phyloP scores from a whole-genome alignment of 1,284 basidiomycete genomes.

The Wolfiporia cocos region DNA sequence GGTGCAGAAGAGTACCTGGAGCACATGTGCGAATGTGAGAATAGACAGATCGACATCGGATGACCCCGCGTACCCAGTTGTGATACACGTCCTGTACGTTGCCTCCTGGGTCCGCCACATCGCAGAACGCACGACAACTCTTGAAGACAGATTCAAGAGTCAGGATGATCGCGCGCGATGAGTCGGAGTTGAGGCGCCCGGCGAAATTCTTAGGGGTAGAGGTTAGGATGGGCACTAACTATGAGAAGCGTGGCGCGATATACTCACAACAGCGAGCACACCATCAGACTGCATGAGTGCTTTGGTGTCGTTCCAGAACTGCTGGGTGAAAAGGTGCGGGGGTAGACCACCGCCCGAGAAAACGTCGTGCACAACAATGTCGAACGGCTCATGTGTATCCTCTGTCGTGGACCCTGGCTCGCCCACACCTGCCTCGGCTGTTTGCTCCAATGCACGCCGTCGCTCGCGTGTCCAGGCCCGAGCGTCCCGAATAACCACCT shows the following conservation, averaged over 20 bases:
- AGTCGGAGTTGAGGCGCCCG: conserved; percentile 55
- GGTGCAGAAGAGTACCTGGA: conserved; percentile 76
- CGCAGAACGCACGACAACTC: conserved; percentile 79
- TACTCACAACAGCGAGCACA: conserved; percentile 72
- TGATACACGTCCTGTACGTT: conserved; percentile 52
- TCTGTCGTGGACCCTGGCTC: background rate
- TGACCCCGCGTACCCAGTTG: conserved; percentile 58
- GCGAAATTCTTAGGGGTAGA: conserved; percentile 55
- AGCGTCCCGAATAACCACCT: conserved; percentile 73
- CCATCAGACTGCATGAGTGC: conserved; percentile 63
- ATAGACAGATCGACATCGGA: conserved; percentile 2
- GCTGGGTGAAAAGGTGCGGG: conserved; percentile 70
- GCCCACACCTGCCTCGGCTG: conserved; percentile 10
- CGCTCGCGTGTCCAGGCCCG: conserved; percentile 52
- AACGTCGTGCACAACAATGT: conserved; percentile 84
- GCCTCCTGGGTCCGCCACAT: conserved; percentile 43
- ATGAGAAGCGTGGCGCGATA: no score
- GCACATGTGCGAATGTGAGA: background rate
- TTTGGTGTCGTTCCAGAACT: conserved; percentile 77
- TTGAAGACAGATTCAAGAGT: conserved; percentile 67
- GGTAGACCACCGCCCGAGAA: conserved; percentile 89
- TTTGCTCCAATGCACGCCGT: conserved; percentile 25
- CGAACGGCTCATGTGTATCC: conserved; percentile 37
- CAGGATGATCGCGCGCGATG: conserved; percentile 59
- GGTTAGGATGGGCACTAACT: no score